A percentile compares a stretch with the other conserved stretches of the same genome.
These are phyloP conservation scores for Fennellomyces sp. DNA, from an alignment of 371 early-diverging fungal genomes.

Conservation along the genomic window DNA sequence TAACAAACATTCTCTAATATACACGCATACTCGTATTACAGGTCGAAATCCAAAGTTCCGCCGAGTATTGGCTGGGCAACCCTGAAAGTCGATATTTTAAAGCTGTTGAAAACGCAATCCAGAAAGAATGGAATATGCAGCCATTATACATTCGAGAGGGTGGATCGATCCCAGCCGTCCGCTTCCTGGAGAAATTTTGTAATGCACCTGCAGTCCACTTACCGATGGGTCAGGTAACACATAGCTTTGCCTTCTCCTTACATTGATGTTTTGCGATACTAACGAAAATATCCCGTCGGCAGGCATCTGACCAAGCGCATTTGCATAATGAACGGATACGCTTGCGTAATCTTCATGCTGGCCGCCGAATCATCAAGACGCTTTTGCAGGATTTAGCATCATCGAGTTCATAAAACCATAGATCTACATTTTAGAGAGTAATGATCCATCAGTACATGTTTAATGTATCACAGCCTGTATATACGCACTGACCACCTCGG, in stretches of 20 bases:
- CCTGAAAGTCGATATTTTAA: constrained; percentile 68
- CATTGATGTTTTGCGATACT: not conserved
- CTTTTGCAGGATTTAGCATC: constrained; percentile 19
- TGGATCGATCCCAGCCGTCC: constrained; percentile 84
- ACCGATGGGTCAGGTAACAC: constrained; percentile 81
- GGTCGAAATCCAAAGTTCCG: constrained; percentile 64
- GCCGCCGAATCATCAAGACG: constrained; percentile 66
- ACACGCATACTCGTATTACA: constrained; percentile 17
- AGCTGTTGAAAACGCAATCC: constrained; percentile 69
- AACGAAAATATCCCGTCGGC: not conserved
- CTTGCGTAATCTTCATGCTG: constrained; percentile 69
- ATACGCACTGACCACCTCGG: not conserved
- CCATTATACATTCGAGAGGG: constrained; percentile 78
- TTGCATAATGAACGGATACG: constrained; percentile 80
- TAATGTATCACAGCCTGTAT: too few relatives aligned
- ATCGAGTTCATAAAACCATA: not conserved
- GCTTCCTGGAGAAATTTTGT: constrained; percentile 78
- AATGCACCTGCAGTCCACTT: constrained; percentile 75
- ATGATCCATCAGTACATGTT: too few relatives aligned
- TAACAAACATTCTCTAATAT: too few relatives aligned
- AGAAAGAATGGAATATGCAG: constrained; percentile 65
- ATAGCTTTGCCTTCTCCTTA: not conserved
- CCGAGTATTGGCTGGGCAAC: constrained; percentile 86
- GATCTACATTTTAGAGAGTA: too few relatives aligned
- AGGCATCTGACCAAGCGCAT: constrained; percentile 82